Conservation (phyloP, 805 yeast species). For the Monosporozyma aquatica region DNA sequence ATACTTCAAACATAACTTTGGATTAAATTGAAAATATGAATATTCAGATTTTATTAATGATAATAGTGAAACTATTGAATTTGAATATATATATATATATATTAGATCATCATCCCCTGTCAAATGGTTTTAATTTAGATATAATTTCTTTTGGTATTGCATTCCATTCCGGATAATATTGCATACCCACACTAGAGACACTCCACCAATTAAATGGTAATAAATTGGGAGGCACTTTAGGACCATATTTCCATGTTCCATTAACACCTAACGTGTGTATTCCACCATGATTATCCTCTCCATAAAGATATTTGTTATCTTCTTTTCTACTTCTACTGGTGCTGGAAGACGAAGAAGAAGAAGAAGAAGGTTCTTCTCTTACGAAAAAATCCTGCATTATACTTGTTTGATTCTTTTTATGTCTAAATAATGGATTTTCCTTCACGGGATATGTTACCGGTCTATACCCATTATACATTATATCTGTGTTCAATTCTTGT, state of each 20-base stretch:
- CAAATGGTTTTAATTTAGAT: slow-evolving; percentile 23
- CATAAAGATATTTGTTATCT: slow-evolving; percentile 5
- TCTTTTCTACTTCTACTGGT: not conserved
- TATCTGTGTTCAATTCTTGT: slow-evolving; percentile 22
- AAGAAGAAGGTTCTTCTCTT: not conserved
- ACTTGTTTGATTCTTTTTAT: slow-evolving; percentile 1
- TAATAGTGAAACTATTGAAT: not conserved
- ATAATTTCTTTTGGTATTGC: slow-evolving; percentile 21
- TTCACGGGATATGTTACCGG: slow-evolving; percentile 28
- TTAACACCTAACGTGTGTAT: slow-evolving; percentile 25
- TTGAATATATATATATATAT: not conserved
- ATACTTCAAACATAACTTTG: no score
- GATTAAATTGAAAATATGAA: slow-evolving; percentile 3
- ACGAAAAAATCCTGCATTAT: not conserved
- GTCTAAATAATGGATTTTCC: slow-evolving; percentile 26
- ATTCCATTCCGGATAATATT: slow-evolving; percentile 27
- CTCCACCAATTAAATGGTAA: slow-evolving; percentile 25
- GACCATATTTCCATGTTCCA: slow-evolving; percentile 27
- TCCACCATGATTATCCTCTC: slow-evolving; percentile 19
- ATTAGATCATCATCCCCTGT: slow-evolving; percentile 3
- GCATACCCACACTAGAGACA: slow-evolving; percentile 26
- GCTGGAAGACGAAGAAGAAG: not conserved
- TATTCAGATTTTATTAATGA: not conserved
- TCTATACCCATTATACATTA: slow-evolving; percentile 27
- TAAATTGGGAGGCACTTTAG: slow-evolving; percentile 17